phyloP scores from a whole-genome alignment of 2,329 filamentous ascomycete genomes.

The Alternaria dauci region DNA sequence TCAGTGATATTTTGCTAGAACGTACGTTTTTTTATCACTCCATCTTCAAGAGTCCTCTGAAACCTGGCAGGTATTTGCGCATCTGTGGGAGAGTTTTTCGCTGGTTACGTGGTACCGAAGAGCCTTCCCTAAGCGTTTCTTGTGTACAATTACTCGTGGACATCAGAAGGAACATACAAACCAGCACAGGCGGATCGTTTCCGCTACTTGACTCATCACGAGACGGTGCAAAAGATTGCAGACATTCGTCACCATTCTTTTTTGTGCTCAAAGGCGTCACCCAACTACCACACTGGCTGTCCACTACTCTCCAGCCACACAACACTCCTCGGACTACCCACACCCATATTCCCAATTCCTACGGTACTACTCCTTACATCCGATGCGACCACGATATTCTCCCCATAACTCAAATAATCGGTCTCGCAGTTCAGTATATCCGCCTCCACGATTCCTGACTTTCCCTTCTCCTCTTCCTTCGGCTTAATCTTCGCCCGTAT shows the following conservation, averaged over 20 bases:
- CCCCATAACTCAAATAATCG: conserved; percentile 79
- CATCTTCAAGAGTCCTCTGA: no score
- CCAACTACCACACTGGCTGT: not conserved
- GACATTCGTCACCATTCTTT: not conserved
- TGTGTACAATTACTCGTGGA: no score
- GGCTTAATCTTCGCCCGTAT: conserved; percentile 68
- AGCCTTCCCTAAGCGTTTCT: no score
- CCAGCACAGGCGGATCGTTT: not conserved
- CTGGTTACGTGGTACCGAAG: no score
- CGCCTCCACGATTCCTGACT: conserved; percentile 15
- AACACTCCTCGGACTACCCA: conserved; percentile 29
- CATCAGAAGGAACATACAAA: not conserved
- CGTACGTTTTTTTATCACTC: no score
- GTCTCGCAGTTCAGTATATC: conserved; percentile 71
- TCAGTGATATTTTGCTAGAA: not conserved
- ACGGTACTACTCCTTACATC: conserved; percentile 73
- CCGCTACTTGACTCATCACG: not conserved
- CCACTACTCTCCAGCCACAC: conserved; percentile 43
- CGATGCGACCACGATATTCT: conserved; percentile 77
- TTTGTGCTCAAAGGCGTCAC: not conserved
- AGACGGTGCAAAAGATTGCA: not conserved
- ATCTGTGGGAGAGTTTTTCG: no score
- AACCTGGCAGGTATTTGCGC: no score
- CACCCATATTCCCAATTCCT: conserved; percentile 42
- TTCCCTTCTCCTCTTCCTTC: conserved; percentile 36